Conservation (phyloP, 2,329 filamentous ascomycete species). For the Ascochyta fabae region DNA sequence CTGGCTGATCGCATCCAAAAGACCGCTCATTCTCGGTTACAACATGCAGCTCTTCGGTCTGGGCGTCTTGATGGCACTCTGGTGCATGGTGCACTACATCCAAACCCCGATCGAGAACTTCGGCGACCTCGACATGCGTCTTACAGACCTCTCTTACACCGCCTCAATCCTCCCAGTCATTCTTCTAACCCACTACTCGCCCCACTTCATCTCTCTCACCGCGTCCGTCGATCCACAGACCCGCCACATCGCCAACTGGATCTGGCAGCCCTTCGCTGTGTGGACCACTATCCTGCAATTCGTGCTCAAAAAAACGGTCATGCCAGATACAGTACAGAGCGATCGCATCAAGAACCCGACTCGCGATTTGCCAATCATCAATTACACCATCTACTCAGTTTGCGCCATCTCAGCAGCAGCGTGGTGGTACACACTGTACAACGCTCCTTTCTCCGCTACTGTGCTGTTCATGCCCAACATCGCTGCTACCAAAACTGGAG, state of each 20-base stretch:
- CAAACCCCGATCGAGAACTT: slow-evolving; percentile 24
- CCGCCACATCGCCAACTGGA: slow-evolving; percentile 18
- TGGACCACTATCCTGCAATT: slow-evolving; percentile 22
- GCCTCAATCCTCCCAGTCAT: slow-evolving; percentile 20
- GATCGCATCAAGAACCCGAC: slow-evolving; percentile 11
- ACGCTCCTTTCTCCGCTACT: slow-evolving; percentile 10
- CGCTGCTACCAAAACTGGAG: slow-evolving; percentile 4
- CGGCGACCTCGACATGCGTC: slow-evolving; percentile 19
- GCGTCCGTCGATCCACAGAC: slow-evolving; percentile 14
- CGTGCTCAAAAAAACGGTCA: slow-evolving; percentile 20
- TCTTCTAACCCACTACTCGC: slow-evolving; percentile 15
- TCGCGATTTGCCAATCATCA: slow-evolving; percentile 20
- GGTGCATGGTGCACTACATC: slow-evolving; percentile 21
- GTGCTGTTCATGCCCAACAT: slow-evolving; percentile 18
- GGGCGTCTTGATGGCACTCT: slow-evolving; percentile 18
- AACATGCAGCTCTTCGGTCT: slow-evolving; percentile 20
- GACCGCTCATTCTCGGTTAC: slow-evolving; percentile 21
- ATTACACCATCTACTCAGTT: slow-evolving; percentile 17
- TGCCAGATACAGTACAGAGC: slow-evolving; percentile 17
- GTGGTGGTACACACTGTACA: slow-evolving; percentile 23
- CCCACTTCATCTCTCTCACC: slow-evolving; percentile 3
- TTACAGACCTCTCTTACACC: slow-evolving; percentile 21
- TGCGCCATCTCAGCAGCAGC: slow-evolving; percentile 13
- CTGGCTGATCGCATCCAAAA: neutral
- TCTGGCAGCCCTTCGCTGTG: slow-evolving; percentile 24